Evolutionary conservation across 2,329 filamentous ascomycete genomes (phyloP).

Genomic region (Xylariales sp.): DNA sequence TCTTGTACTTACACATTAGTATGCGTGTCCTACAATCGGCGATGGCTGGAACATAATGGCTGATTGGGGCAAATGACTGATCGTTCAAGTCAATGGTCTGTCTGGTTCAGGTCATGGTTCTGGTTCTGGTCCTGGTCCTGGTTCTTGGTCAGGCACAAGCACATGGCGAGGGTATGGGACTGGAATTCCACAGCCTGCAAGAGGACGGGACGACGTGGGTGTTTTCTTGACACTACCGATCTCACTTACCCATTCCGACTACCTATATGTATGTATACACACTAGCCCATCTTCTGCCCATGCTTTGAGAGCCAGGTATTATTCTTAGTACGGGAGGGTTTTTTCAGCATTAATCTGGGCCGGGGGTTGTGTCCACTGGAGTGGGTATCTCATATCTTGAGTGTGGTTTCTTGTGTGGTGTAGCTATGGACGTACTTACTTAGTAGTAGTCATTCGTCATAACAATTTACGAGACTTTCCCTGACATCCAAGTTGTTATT

Average conservation of each 20-base stretch:
- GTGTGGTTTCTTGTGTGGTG: background rate
- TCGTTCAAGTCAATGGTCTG: slow-evolving; percentile 9
- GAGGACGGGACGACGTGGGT: slow-evolving; percentile 2
- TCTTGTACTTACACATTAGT: slow-evolving; percentile 6
- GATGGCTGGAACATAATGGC: slow-evolving; percentile 16
- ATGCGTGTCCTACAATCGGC: slow-evolving; percentile 30
- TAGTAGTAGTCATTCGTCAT: slow-evolving; percentile 32
- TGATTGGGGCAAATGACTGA: slow-evolving; percentile 14
- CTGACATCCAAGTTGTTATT: slow-evolving; percentile 10
- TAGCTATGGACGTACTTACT: background rate
- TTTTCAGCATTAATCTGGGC: slow-evolving; percentile 14
- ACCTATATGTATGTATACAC: background rate
- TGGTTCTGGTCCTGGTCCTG: too few species aligned
- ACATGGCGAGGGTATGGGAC: background rate
- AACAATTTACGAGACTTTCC: slow-evolving; percentile 15
- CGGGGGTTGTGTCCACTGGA: slow-evolving; percentile 22
- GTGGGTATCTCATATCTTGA: slow-evolving; percentile 35
- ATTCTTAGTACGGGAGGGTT: background rate
- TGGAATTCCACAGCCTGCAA: slow-evolving; percentile 3
- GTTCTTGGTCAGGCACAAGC: too few species aligned
- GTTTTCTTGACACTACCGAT: background rate
- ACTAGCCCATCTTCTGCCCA: background rate
- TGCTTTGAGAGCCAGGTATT: background rate
- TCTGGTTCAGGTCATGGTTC: too few species aligned
- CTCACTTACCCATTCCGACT: background rate